These are phyloP conservation scores for Aspergillus brasiliensis DNA, from an alignment of 2,329 filamentous ascomycete genomes.

Conservation along the genomic window DNA sequence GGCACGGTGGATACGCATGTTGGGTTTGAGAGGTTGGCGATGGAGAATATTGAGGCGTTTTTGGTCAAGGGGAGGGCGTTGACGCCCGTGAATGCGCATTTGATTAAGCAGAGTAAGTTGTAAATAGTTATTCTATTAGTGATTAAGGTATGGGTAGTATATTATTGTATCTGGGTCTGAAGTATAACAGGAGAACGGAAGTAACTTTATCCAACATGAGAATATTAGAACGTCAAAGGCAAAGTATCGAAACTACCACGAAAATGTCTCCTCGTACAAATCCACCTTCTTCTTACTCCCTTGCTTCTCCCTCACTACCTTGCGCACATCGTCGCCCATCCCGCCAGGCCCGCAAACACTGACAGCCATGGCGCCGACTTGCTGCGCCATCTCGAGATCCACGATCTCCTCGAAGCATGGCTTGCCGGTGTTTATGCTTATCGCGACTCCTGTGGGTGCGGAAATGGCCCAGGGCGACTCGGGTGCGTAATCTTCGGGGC, in stretches of 20 bases:
- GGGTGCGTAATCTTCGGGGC: conserved; percentile 28
- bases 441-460: conserved; percentile 27
- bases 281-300: conserved; percentile 34
- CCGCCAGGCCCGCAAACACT: conserved; percentile 42
- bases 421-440: conserved; percentile 29
- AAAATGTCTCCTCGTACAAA: conserved; percentile 41
- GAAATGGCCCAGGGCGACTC: conserved; percentile 30
- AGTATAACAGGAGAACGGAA: neutral
- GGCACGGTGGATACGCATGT: conserved; percentile 53
- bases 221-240: no score
- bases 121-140: neutral
- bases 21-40: conserved; percentile 50
- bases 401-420: conserved; percentile 30
- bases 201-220: conserved; percentile 21
- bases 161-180: neutral
- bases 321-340: conserved; percentile 40
- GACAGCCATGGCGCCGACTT: conserved; percentile 39
- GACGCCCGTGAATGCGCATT: conserved; percentile 64
- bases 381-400: conserved; percentile 29
- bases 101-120: conserved; percentile 37
- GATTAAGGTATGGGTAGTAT: neutral
- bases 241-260: conserved; percentile 37
- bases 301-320: conserved; percentile 33
- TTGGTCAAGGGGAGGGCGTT: conserved; percentile 37
- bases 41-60: conserved; percentile 50